Evolutionary conservation across 768 basidiomycete genomes (phyloP), one percentile per base, ranked within the genome.

Genomic region (Gelatoporia subvermispora): DNA sequence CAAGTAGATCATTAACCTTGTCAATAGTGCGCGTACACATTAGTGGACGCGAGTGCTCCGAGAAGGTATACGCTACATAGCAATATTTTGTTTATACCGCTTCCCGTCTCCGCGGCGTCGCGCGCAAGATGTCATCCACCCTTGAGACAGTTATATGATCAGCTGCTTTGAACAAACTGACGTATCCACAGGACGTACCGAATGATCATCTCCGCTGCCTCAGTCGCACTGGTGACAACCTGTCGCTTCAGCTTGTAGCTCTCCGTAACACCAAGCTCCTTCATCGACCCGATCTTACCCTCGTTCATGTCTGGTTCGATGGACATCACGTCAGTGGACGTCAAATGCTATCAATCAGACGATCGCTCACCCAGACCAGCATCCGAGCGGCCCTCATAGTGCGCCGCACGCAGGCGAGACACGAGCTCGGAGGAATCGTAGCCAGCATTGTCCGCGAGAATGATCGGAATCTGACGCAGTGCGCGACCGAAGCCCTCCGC

Each of bases 151-250:
- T 48, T 23, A 28, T 39, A 11, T 35, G 40, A 13, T 15, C 22
- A 22, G 7, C 10, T 37, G n/a, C n/a, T n/a, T 22, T 47, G 38
- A 43, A 10, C 25, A 34, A 49, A 35, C 17, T 55, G 41, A 53
- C 20, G 21, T 35, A 42, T 15, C 3, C 36, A 22, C 2, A 8
- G 8, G 16, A 66, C 81, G 22, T 69, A 88, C 87, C 95, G 80
- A 54, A 99, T 79, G 57, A 99, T 97, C 95, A 98, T 98, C 74
- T 98, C 96, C 2, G 92, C 88, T 16, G 94, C 96, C 65, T 99
- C 96, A 49, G 84, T 91, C 1, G 96, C 94, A 61, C 92, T 95
- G 41, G 89, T 69, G 3, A 99, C 86, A 1, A 98, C 94, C 68
- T 97, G 94, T 35, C 85, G 76, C 73, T 99, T 99, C 55, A 99